These are phyloP conservation scores for Wickerhamomyces subpelliculosus DNA, from an alignment of 805 yeast species.

Conservation along the genomic window DNA sequence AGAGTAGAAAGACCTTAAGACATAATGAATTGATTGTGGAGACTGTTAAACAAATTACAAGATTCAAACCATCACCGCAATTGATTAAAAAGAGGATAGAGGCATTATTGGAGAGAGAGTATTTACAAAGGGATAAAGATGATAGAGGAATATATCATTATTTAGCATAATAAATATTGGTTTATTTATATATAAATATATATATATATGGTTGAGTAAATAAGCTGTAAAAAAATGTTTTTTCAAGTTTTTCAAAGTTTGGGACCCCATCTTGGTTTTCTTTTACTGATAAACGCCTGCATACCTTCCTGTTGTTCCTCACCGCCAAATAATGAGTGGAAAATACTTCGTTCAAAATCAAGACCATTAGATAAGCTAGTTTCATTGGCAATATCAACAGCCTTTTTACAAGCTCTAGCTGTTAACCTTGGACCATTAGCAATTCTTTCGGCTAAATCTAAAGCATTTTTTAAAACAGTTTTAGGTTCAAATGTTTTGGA, in stretches of 20 bases:
- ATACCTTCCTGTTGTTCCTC: constrained; percentile 43
- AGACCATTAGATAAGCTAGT: constrained; percentile 31
- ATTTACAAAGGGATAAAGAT: constrained; percentile 61
- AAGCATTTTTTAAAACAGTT: constrained; percentile 33
- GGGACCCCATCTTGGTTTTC: constrained; percentile 25
- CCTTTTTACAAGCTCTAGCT: constrained; percentile 38
- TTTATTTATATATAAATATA: too few relatives aligned
- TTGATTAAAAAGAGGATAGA: constrained; percentile 69
- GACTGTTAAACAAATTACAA: constrained; percentile 49
- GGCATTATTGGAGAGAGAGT: constrained; percentile 73
- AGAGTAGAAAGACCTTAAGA: constrained; percentile 51
- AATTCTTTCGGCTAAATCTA: constrained; percentile 36
- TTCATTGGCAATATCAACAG: constrained; percentile 34
- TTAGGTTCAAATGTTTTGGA: constrained; percentile 33
- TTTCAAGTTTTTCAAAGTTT: background rate
- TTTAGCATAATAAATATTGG: constrained; percentile 36
- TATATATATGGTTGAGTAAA: too few relatives aligned
- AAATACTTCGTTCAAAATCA: constrained; percentile 34
- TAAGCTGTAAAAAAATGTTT: too few relatives aligned
- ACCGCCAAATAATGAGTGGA: constrained; percentile 40
- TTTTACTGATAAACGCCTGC: constrained; percentile 42
- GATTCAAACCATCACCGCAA: constrained; percentile 65
- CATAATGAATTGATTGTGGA: constrained; percentile 68
- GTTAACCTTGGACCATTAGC: constrained; percentile 37
- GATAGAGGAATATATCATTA: constrained; percentile 58